Conservation (phyloP, 2,329 filamentous ascomycete genomes). For the Thyridium curvatum region DNA sequence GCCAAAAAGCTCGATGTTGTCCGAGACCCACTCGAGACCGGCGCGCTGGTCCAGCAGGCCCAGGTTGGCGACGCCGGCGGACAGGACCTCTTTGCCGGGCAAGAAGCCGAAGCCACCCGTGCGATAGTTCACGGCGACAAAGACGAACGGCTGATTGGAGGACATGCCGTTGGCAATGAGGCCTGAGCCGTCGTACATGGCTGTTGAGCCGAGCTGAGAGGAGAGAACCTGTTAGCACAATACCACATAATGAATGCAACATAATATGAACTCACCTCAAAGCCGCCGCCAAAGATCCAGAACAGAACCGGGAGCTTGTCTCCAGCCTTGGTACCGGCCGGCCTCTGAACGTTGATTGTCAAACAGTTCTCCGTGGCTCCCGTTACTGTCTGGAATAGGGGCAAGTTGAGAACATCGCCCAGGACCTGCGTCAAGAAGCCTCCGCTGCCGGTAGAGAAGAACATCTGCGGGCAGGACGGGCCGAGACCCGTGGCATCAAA, state of each 20-base stretch:
- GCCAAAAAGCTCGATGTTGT: slow-evolving; percentile 72
- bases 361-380: slow-evolving; percentile 59
- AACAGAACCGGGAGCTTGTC: slow-evolving; percentile 61
- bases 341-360: slow-evolving; percentile 53
- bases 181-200: slow-evolving; percentile 44
- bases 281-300: slow-evolving; percentile 67
- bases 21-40: slow-evolving; percentile 69
- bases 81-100: slow-evolving; percentile 59
- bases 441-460: slow-evolving; percentile 42
- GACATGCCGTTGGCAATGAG: slow-evolving; percentile 38
- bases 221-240: too few relatives aligned
- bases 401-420: slow-evolving; percentile 44
- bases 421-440: slow-evolving; percentile 36
- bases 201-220: slow-evolving; percentile 34
- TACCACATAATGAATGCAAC: too few relatives aligned
- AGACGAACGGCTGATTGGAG: slow-evolving; percentile 60
- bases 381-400: slow-evolving; percentile 48
- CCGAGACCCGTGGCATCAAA: slow-evolving; percentile 48
- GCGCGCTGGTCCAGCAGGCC: slow-evolving; percentile 68
- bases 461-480: slow-evolving; percentile 67
- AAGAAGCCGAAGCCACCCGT: slow-evolving; percentile 70
- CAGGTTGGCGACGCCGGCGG: slow-evolving; percentile 62
- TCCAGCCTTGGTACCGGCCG: slow-evolving; percentile 43
- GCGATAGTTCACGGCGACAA: slow-evolving; percentile 74
- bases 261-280: slow-evolving; percentile 38